A percentile compares a stretch with the other conserved stretches of the same genome.
phyloP scores from a whole-genome alignment of 2,329 filamentous ascomycete genomes.

The Dendrostoma leiphaemia region DNA sequence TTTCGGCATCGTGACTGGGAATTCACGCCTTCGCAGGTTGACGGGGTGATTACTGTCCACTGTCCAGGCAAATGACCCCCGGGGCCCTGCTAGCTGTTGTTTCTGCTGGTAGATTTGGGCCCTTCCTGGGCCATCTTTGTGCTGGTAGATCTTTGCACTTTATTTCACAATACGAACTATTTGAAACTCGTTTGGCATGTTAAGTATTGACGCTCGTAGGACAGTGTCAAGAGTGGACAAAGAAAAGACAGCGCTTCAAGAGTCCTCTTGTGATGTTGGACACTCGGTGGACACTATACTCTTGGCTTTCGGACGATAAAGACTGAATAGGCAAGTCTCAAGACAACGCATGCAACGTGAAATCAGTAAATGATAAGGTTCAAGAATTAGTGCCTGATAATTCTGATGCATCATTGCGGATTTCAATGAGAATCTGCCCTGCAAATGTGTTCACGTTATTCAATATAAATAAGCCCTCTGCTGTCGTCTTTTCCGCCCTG shows the following conservation, averaged over 20 bases:
- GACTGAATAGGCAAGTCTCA: slow-evolving; percentile 12
- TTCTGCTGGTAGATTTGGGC: not conserved
- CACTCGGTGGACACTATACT: not conserved
- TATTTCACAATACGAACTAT: not conserved
- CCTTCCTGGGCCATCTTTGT: not conserved
- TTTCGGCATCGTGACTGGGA: too few relatives aligned
- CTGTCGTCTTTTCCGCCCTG: not conserved
- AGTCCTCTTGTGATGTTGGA: not conserved
- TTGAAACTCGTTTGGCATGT: not conserved
- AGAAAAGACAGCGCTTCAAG: slow-evolving; percentile 7
- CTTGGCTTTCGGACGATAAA: slow-evolving; percentile 8
- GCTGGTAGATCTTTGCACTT: not conserved
- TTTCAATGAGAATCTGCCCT: not conserved
- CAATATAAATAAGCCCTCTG: slow-evolving; percentile 1
- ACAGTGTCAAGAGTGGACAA: not conserved
- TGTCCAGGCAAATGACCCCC: not conserved
- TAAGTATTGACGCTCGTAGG: not conserved
- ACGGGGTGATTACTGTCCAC: not conserved
- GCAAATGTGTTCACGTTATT: not conserved
- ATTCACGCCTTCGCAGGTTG: not conserved
- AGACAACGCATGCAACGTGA: not conserved
- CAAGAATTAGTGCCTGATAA: not conserved
- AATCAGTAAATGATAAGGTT: not conserved
- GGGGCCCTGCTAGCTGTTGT: too few relatives aligned
- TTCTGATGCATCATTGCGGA: not conserved